Percentiles rank a stretch among this genome's conserved stretches.
Evolutionary conservation across 129 eudicot species (phyloP).

Genomic region (Tanacetum coccineum): DNA sequence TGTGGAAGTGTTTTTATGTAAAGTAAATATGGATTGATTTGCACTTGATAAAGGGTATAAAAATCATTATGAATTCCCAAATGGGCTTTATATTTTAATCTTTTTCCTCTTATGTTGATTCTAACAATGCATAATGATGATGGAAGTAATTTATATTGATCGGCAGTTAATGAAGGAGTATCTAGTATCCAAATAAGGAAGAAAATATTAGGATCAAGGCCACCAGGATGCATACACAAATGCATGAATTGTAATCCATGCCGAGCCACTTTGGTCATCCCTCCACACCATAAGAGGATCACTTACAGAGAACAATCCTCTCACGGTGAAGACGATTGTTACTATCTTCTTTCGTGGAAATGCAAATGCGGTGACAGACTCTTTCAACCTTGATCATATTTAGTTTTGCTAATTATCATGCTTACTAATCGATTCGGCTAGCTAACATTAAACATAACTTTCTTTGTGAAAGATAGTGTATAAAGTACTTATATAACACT

Average conservation of each 20-base stretch:
- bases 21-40: slow-evolving; percentile 4
- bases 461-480: slow-evolving; percentile 26
- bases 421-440: slow-evolving; percentile 17
- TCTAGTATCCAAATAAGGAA: slow-evolving; percentile 23
- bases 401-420: slow-evolving; percentile 8
- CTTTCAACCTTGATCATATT: slow-evolving; percentile 57
- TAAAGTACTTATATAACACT: slow-evolving; percentile 20
- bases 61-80: neutral
- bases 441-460: slow-evolving; percentile 11
- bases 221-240: slow-evolving; percentile 64
- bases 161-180: slow-evolving; percentile 15
- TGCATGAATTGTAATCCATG: slow-evolving; percentile 77
- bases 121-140: slow-evolving; percentile 3
- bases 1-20: slow-evolving; percentile 1
- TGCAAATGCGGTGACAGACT: slow-evolving; percentile 86
- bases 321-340: slow-evolving; percentile 61
- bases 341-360: slow-evolving; percentile 93
- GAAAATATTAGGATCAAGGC: slow-evolving; percentile 62
- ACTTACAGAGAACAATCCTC: slow-evolving; percentile 23
- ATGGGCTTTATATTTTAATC: neutral
- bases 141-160: neutral
- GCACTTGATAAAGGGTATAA: slow-evolving; percentile 17
- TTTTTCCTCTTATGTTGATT: neutral
- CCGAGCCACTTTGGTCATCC: slow-evolving; percentile 58
- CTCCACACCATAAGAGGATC: slow-evolving; percentile 45